These are phyloP conservation scores for Neonectria sp. DNA, from an alignment of 2,329 filamentous ascomycete genomes.

Conservation along the genomic window DNA sequence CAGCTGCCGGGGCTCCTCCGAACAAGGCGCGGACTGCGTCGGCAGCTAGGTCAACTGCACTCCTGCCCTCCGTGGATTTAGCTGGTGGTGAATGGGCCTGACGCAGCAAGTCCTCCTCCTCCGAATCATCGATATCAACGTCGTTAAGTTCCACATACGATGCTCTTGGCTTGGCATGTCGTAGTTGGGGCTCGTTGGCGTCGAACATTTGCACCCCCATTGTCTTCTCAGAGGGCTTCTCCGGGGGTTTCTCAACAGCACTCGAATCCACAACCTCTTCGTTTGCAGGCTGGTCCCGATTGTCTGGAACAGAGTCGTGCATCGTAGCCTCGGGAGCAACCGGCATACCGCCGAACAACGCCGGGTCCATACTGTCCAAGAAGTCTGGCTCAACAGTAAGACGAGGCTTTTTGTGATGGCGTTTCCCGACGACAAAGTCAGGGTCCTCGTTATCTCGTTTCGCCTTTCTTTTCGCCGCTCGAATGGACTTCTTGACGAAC, in stretches of 20 bases:
- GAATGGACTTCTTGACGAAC: slow-evolving; percentile 68
- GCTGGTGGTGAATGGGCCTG: slow-evolving; percentile 23
- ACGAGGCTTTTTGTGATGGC: slow-evolving; percentile 60
- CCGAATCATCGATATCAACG: slow-evolving; percentile 55
- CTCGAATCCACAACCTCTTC: slow-evolving; percentile 19
- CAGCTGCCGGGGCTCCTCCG: slow-evolving; percentile 31
- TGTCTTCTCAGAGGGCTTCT: slow-evolving; percentile 36
- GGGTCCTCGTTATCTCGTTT: slow-evolving; percentile 68
- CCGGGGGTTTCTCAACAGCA: slow-evolving; percentile 30
- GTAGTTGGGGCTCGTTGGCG: slow-evolving; percentile 63
- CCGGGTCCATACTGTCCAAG: slow-evolving; percentile 66
- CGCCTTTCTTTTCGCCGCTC: slow-evolving; percentile 67
- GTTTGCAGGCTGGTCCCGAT: slow-evolving; percentile 38
- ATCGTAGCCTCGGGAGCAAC: slow-evolving; percentile 38
- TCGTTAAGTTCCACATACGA: slow-evolving; percentile 68
- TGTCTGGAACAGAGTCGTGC: slow-evolving; percentile 35
- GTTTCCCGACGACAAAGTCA: slow-evolving; percentile 64
- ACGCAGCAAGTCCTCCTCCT: slow-evolving; percentile 57
- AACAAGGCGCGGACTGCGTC: slow-evolving; percentile 52
- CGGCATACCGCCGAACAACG: slow-evolving; percentile 58
- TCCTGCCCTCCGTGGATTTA: slow-evolving; percentile 21
- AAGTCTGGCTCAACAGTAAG: slow-evolving; percentile 48
- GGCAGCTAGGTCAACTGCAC: slow-evolving; percentile 59
- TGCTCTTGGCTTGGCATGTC: slow-evolving; percentile 66
- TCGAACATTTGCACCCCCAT: slow-evolving; percentile 52